phyloP scores from a whole-genome alignment of 2,329 filamentous ascomycete genomes.

The Huntiella decipiens region DNA sequence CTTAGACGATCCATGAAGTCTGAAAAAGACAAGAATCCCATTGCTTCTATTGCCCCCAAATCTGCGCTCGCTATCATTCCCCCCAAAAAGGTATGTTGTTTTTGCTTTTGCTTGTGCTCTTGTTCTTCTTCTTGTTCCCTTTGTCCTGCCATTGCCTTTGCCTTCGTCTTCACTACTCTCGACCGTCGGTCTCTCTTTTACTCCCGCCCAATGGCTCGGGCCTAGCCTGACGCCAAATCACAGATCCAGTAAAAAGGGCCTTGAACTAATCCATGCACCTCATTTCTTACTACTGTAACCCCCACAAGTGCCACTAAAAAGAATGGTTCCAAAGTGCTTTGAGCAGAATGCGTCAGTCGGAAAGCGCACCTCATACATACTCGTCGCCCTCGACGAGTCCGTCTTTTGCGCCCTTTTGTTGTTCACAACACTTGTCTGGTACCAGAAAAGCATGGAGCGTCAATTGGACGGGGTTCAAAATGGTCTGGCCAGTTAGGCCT shows the following conservation, averaged over 20 bases:
- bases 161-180: not conserved
- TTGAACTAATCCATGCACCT: not conserved
- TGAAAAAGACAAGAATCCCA: constrained; percentile 53
- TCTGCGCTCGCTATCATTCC: constrained; percentile 75
- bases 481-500: constrained; percentile 1
- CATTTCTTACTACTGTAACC: not conserved
- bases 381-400: too few relatives aligned
- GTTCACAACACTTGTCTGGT: too few relatives aligned
- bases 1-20: constrained; percentile 80
- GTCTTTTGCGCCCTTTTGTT: too few relatives aligned
- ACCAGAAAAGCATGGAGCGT: too few relatives aligned
- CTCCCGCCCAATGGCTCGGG: too few relatives aligned
- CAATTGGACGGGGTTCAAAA: not conserved
- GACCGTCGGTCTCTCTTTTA: too few relatives aligned
- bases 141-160: not conserved
- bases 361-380: too few relatives aligned
- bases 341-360: not conserved
- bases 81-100: constrained; percentile 59
- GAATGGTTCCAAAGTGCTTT: not conserved
- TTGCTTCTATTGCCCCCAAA: constrained; percentile 65
- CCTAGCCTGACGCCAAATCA: too few relatives aligned
- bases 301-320: not conserved
- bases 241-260: not conserved
- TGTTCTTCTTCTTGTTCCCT: not conserved
- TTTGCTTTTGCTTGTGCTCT: not conserved